Conservation (phyloP, 495 filamentous ascomycete genomes). For the Aspergillus panamensis region DNA sequence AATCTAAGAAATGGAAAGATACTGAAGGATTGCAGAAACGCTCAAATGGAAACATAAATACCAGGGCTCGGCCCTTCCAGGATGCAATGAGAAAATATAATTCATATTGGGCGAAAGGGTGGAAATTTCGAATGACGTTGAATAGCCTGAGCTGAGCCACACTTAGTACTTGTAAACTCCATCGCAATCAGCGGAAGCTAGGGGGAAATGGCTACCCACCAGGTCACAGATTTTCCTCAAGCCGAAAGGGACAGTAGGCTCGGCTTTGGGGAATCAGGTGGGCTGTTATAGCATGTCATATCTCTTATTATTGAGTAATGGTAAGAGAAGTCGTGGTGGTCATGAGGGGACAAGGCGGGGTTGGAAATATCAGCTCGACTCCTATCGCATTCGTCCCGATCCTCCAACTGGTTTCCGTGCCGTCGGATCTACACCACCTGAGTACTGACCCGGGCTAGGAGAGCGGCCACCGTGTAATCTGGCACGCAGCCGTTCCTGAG, state of each 20-base stretch:
- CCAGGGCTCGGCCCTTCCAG: too few relatives aligned
- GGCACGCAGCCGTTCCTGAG: slow-evolving; percentile 66
- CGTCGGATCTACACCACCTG: slow-evolving; percentile 28
- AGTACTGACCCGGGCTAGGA: slow-evolving; percentile 33
- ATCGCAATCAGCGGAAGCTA: too few relatives aligned
- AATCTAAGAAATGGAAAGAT: too few relatives aligned
- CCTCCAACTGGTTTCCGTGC: slow-evolving; percentile 38
- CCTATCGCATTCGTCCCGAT: slow-evolving; percentile 22
- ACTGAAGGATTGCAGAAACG: too few relatives aligned
- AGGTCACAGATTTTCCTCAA: too few relatives aligned
- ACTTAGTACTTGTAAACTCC: too few relatives aligned
- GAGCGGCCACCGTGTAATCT: slow-evolving; percentile 56
- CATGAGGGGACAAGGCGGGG: neutral
- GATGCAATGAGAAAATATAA: too few relatives aligned
- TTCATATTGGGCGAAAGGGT: too few relatives aligned
- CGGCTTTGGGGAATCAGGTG: neutral
- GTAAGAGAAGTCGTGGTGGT: neutral
- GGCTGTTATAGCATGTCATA: neutral
- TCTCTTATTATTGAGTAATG: neutral
- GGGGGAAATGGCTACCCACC: too few relatives aligned
- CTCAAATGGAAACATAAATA: too few relatives aligned
- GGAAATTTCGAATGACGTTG: too few relatives aligned
- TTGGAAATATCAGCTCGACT: slow-evolving; percentile 17
- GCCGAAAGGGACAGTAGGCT: neutral
- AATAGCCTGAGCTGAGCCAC: too few relatives aligned